These are phyloP conservation scores for Sphagnum fallax DNA, from an alignment of 228 moss, liverwort and hornwort genomes.

Conservation along the genomic window DNA sequence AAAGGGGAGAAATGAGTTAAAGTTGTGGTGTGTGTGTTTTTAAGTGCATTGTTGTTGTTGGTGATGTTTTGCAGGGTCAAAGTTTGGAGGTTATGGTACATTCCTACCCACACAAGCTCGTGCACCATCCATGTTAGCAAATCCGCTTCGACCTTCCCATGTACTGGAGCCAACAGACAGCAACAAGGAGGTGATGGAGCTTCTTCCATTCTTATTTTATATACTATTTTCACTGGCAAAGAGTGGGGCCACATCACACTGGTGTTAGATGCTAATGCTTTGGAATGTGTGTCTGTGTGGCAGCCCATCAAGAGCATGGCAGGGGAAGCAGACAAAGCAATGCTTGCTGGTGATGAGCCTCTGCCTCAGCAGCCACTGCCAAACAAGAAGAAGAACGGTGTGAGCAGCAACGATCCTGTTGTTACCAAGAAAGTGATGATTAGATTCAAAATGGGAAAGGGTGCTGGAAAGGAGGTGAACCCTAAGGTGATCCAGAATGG, in stretches of 20 bases:
- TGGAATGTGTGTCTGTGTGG: conserved; percentile 10
- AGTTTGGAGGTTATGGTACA: conserved; percentile 87
- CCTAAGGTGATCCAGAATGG: conserved; percentile 69
- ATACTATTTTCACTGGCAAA: conserved; percentile 1
- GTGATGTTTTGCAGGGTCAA: conserved; percentile 47
- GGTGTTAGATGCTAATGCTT: conserved; percentile 17
- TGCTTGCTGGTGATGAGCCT: not conserved
- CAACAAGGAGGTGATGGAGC: conserved; percentile 39
- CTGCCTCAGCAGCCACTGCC: conserved; percentile 11
- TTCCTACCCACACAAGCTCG: conserved; percentile 87
- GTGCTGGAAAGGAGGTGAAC: conserved; percentile 29
- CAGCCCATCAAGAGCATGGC: conserved; percentile 39
- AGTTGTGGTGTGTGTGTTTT: too few relatives aligned
- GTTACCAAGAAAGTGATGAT: conserved; percentile 30
- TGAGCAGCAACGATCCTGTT: conserved; percentile 1
- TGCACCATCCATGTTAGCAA: conserved; percentile 55
- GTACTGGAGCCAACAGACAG: conserved; percentile 46
- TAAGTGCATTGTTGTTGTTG: too few relatives aligned
- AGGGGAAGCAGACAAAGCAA: conserved; percentile 11
- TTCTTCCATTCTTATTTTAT: not conserved
- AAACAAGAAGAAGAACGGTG: conserved; percentile 32
- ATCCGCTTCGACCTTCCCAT: conserved; percentile 40
- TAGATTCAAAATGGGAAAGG: conserved; percentile 27
- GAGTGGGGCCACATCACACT: conserved; percentile 3
- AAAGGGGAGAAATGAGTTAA: too few relatives aligned